These are phyloP conservation scores for Podospora appendiculata DNA, from an alignment of 495 filamentous ascomycete species.

Conservation along the genomic window DNA sequence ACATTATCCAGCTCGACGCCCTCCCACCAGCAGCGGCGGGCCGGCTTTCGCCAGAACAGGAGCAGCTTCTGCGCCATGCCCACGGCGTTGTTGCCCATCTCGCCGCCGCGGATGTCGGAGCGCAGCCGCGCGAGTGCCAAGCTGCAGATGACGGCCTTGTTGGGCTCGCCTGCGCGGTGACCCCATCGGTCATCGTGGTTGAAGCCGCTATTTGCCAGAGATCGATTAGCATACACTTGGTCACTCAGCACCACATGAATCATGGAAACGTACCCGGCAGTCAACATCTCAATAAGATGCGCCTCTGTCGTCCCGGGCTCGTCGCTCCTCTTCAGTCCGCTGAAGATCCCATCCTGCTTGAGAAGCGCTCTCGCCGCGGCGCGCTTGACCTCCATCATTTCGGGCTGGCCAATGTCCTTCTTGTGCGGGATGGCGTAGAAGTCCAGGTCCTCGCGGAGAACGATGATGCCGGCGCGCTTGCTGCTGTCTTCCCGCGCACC, in stretches of 20 bases:
- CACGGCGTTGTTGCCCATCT: conserved; percentile 71
- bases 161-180: conserved; percentile 89
- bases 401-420: conserved; percentile 71
- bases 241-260: background rate
- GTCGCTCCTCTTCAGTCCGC: conserved; percentile 86
- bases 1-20: conserved; percentile 87
- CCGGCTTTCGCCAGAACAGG: conserved; percentile 97
- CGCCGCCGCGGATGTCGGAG: conserved; percentile 78
- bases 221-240: background rate
- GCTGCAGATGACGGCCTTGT: conserved; percentile 97
- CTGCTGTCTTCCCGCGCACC: conserved; percentile 38
- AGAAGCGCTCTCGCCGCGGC: conserved; percentile 82
- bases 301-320: conserved; percentile 95
- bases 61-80: conserved; percentile 99
- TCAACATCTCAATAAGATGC: conserved; percentile 99
- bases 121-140: conserved; percentile 86
- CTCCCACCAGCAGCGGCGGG: conserved; percentile 97
- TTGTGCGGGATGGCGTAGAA: conserved; percentile 95
- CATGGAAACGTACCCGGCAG: conserved; percentile 69
- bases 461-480: conserved; percentile 93
- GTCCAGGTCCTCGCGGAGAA: conserved; percentile 91
- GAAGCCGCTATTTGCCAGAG: conserved; percentile 61
- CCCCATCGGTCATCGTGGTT: conserved; percentile 94
- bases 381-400: conserved; percentile 96
- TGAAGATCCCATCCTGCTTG: conserved; percentile 93